Base-by-base conservation (phyloP, 148 eudicot genomes). In the Linanthus parryae region DNA sequence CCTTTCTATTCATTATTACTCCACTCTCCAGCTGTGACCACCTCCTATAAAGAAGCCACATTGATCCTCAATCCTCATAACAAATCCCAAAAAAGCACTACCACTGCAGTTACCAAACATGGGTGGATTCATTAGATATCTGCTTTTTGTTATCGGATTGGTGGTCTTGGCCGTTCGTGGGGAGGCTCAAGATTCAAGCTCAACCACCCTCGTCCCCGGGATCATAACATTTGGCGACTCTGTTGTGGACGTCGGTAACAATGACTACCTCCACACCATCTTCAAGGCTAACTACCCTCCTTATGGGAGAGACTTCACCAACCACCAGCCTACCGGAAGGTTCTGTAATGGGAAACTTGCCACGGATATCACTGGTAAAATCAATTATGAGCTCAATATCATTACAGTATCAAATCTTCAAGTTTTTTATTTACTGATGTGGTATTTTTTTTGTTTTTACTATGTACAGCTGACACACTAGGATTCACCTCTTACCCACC, bases 281-380 rank as follows among this genome's bases (percentile, higher is more conserved):
- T 88, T 75, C 62, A 88, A 80, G 79, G 95, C 99, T 29, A 58
- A 94, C 61, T 82, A 77, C 65, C 95, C 99, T 48, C 96, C 85
- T 59, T 88, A 92, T 65, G 96, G 99, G 0, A 72, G 96, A 47
- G 96, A 92, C 65, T 94, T 80, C 54, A 19, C 33, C 35, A 72
- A 68, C 39, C 77, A 80, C 5, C 68, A 77, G 39, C 58, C 99
- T 20, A 94, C 99, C 44, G 99, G 99, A 9, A 84, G 99, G 51
- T 94, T 94, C 57, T 88, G 96, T 64, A 80, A 94, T 84, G 99
- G 99, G 22, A 94, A 88, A 67, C 57, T 94, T 42, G 99, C 95
- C 50, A 94, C 96, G 65, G 99, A 94, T 65, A 60, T 94, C 22
- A 88, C 95, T 51, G 99, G 99, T 87, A 76, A 56, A 24, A 54